Evolutionary conservation across 2,329 filamentous ascomycete species (phyloP).

Genomic region (Elsinoe batatas): DNA sequence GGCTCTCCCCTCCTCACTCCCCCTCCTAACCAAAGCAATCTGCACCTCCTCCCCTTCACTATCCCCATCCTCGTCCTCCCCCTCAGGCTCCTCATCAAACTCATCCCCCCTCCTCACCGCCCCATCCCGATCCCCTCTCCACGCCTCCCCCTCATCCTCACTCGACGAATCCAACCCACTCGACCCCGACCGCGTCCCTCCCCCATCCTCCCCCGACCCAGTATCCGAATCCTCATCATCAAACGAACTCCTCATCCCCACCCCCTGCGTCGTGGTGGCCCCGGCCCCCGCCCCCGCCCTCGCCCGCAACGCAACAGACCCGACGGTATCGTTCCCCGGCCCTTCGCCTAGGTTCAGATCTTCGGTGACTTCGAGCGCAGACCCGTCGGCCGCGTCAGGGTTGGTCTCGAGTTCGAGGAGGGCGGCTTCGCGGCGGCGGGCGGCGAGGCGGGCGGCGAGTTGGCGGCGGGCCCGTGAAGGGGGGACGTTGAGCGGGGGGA

Average conservation of each 20-base stretch:
- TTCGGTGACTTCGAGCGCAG: conserved; percentile 22
- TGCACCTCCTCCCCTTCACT: conserved; percentile 44
- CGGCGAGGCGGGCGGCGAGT: conserved; percentile 69
- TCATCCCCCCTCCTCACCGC: conserved; percentile 2
- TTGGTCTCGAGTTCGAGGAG: conserved; percentile 23
- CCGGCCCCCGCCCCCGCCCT: conserved; percentile 14
- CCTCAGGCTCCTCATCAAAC: conserved; percentile 19
- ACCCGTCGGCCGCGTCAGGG: conserved; percentile 24
- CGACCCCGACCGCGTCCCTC: conserved; percentile 24
- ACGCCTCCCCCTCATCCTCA: conserved; percentile 19
- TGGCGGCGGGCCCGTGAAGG: conserved; percentile 80
- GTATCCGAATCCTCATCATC: conserved; percentile 41
- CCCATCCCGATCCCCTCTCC: conserved; percentile 21
- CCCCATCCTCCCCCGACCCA: conserved; percentile 43
- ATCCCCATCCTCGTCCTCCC: conserved; percentile 13
- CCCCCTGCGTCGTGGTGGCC: conserved; percentile 14
- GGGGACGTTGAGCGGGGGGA: conserved; percentile 68
- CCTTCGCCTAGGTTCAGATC: conserved; percentile 24
- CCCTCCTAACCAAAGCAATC: conserved; percentile 5
- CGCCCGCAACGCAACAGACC: conserved; percentile 22
- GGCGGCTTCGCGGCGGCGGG: conserved; percentile 36
- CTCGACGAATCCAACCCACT: conserved; percentile 25
- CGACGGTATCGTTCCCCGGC: conserved; percentile 12
- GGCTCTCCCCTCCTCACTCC: conserved; percentile 18
- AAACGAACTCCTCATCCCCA: conserved; percentile 24